These are phyloP conservation scores for Moringa oleifera DNA, from an alignment of 345 rosid genomes.

Conservation along the genomic window DNA sequence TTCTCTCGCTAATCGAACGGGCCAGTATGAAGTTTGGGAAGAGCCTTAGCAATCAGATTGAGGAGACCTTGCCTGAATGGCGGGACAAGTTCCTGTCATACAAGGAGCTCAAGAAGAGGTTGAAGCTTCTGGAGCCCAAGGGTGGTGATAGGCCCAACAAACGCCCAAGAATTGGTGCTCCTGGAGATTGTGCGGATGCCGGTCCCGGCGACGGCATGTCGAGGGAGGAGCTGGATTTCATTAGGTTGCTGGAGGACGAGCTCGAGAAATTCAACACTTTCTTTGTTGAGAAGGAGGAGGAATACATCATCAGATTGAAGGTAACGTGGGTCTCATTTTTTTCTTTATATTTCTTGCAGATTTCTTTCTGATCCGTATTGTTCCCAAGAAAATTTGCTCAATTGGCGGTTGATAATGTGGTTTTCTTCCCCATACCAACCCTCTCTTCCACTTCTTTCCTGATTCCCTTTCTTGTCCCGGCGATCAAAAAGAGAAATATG, in stretches of 20 bases:
- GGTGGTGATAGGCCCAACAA: slow-evolving; percentile 45
- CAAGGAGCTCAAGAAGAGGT: slow-evolving; percentile 85
- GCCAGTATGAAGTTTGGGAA: slow-evolving; percentile 99
- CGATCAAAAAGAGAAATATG: slow-evolving; percentile 4
- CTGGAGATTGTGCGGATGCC: slow-evolving; percentile 20
- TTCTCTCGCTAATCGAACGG: slow-evolving; percentile 16
- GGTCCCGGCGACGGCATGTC: slow-evolving; percentile 35
- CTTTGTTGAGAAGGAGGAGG: slow-evolving; percentile 96
- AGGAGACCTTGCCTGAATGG: slow-evolving; percentile 93
- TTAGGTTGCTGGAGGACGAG: slow-evolving; percentile 65
- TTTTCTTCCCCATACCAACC: not conserved
- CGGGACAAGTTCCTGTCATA: slow-evolving; percentile 90
- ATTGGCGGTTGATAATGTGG: not conserved
- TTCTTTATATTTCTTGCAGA: not conserved
- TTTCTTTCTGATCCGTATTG: slow-evolving; percentile 2
- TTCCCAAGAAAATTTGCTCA: slow-evolving; percentile 1
- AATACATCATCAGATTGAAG: slow-evolving; percentile 86
- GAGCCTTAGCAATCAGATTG: slow-evolving; percentile 94
- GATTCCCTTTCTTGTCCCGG: slow-evolving; percentile 1
- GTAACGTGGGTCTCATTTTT: slow-evolving; percentile 20
- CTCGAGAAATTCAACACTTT: slow-evolving; percentile 87
- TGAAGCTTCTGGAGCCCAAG: slow-evolving; percentile 64
- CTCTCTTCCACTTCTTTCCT: not conserved
- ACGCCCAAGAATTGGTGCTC: slow-evolving; percentile 37
- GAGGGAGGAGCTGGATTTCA: slow-evolving; percentile 65